These are phyloP conservation scores for Senna tora DNA, from an alignment of 306 rosid genomes.

Conservation along the genomic window DNA sequence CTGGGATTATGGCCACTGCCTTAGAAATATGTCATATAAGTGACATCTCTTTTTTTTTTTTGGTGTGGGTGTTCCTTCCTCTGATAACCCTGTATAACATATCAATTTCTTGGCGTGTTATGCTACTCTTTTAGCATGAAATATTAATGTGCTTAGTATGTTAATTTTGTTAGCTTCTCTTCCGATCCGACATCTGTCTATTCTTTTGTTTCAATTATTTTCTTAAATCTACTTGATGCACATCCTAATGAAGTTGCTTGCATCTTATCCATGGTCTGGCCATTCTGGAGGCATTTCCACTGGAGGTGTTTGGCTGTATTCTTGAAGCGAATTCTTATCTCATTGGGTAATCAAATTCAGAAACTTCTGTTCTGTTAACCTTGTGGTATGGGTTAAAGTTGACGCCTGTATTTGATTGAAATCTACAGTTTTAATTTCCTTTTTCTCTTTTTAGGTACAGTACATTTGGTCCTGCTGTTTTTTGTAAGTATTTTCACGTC, in stretches of 20 bases:
- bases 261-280: constrained; percentile 69
- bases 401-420: constrained; percentile 6
- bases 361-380: constrained; percentile 14
- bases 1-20: background rate
- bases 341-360: constrained; percentile 44
- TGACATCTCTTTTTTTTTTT: background rate
- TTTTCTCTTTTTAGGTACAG: constrained; percentile 35
- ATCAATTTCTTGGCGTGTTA: background rate
- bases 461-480: constrained; percentile 29
- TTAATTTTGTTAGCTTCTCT: background rate
- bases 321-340: constrained; percentile 36
- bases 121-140: background rate
- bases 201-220: constrained; percentile 1
- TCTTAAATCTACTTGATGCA: constrained; percentile 23
- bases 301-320: constrained; percentile 56
- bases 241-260: constrained; percentile 64
- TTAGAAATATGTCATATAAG: background rate
- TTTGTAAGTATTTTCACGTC: constrained; percentile 36
- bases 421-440: constrained; percentile 1
- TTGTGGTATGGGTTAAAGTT: constrained; percentile 18
- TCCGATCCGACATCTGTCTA: background rate
- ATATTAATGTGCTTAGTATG: background rate
- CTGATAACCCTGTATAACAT: background rate
- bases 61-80: constrained; percentile 11
- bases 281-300: constrained; percentile 62